phyloP scores from a whole-genome alignment of 257 asterid genomes.

The Rhazya stricta region DNA sequence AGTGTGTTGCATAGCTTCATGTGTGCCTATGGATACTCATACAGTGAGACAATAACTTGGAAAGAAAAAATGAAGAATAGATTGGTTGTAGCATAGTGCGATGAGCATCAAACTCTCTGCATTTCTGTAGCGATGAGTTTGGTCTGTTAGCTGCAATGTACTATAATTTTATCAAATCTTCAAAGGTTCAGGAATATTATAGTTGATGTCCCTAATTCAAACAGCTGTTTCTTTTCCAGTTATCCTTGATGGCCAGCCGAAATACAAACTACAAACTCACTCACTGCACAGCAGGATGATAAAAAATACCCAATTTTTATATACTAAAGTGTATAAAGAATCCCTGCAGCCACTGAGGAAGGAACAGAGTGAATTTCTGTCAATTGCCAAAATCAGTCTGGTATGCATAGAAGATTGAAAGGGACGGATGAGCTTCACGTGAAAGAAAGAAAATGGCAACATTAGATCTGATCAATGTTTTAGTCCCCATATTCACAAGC shows the following conservation, averaged over 20 bases:
- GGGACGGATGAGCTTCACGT: no score
- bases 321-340: no score
- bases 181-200: not conserved
- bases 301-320: no score
- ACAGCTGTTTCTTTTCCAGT: no score
- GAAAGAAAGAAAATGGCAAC: not conserved
- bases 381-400: not conserved
- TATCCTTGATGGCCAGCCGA: no score
- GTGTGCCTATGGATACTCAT: conserved; percentile 6
- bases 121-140: not conserved
- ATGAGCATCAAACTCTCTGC: conserved; percentile 4
- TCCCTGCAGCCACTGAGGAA: no score
- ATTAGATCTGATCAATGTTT: conserved; percentile 1
- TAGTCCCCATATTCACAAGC: not conserved
- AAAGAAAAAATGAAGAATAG: not conserved
- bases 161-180: not conserved
- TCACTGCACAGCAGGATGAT: no score
- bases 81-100: not conserved
- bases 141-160: conserved; percentile 4
- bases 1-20: conserved; percentile 12
- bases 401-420: not conserved
- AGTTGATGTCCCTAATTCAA: no score
- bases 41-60: not conserved
- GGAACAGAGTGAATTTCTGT: no score
- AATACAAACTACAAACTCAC: no score